Evolutionary conservation across 495 filamentous ascomycete species (phyloP), one percentile per base, ranked within the genome.

Genomic region (Thermothielavioides terrestris): DNA sequence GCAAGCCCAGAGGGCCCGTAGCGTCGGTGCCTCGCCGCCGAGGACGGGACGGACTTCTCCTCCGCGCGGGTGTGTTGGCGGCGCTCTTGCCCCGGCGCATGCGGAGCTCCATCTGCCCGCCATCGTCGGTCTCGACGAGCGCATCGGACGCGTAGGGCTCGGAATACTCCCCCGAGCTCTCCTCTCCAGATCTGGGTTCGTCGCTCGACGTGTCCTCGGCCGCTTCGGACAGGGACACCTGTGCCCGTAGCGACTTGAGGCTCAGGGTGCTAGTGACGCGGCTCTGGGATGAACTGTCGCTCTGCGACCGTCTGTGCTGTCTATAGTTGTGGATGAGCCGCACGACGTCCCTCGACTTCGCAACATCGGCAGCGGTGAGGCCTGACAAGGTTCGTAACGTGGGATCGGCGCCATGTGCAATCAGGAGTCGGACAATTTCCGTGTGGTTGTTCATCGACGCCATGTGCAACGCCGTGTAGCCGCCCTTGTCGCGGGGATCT

Each of bases 401-500:
- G 15, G 85, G 77, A 63, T 88, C 83, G 6, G 85, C 87, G 17
- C 87, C 84, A 25, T 78, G 77, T 21, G 82, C 70, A 42, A 90
- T 77, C 26, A 95, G 78, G 17, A 82, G 78, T 45, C 82, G 77
- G 9, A 92, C 77, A 53, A 94, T 89, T 51, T 89, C 80, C 15
- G 77, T 69, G 58, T 88, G 82, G 30, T 82, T 78, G 64, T 82
- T 81, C 55, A 94, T 72, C n/a, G 85, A 81, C 25, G 89, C 89
- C 56, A 90, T 74, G 58, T 92, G 88, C 73, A 94, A 81, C 10
- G 89, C 81, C 10, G 86, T 86, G 63, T 88, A 90, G 23, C 89
- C 89, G 42, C 81, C 84, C 49, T 81, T 84, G 62, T 95, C 89
- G 51, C 82, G 77, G 18, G 80, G 64, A 55, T 91, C 81, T 1